Percentiles rank a stretch among this genome's conserved stretches.
These are phyloP conservation scores for Cyberlindnera samutprakarnensis DNA, from an alignment of 805 yeast genomes.

Conservation along the genomic window DNA sequence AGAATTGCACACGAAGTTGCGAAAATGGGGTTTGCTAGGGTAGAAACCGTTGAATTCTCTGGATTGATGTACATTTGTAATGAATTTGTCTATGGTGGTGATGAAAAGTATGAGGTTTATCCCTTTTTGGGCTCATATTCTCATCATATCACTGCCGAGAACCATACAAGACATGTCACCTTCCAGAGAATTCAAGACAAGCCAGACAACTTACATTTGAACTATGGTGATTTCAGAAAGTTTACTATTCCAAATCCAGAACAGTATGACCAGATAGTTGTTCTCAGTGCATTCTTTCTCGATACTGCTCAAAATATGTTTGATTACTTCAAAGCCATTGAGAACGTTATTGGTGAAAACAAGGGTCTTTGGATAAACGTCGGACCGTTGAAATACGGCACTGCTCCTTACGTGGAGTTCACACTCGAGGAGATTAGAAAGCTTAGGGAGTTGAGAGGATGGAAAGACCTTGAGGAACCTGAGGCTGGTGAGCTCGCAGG, in stretches of 20 bases:
- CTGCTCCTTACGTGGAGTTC: slow-evolving; percentile 70
- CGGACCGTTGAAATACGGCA: slow-evolving; percentile 92
- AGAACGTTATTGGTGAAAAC: slow-evolving; percentile 32
- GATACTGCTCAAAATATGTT: slow-evolving; percentile 89
- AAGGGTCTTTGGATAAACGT: slow-evolving; percentile 77
- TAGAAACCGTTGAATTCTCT: slow-evolving; percentile 72
- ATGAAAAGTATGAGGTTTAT: slow-evolving; percentile 18
- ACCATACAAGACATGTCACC: slow-evolving; percentile 43
- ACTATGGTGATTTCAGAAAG: slow-evolving; percentile 58
- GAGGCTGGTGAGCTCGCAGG: slow-evolving; percentile 38
- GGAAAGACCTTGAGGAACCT: slow-evolving; percentile 41
- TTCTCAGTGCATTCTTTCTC: slow-evolving; percentile 69
- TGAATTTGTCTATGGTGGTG: slow-evolving; percentile 39
- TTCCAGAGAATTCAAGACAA: slow-evolving; percentile 25
- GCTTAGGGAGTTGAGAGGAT: slow-evolving; percentile 53
- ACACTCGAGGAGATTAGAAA: slow-evolving; percentile 57
- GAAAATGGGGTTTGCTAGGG: slow-evolving; percentile 33
- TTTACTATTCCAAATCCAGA: slow-evolving; percentile 30
- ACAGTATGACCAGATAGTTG: slow-evolving; percentile 38
- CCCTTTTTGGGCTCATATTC: slow-evolving; percentile 66
- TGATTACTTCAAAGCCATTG: slow-evolving; percentile 64
- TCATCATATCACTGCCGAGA: slow-evolving; percentile 40
- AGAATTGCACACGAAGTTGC: slow-evolving; percentile 61
- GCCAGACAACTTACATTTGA: slow-evolving; percentile 42
- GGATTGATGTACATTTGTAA: slow-evolving; percentile 69